Conservation (phyloP, 2,329 filamentous ascomycete genomes). For the Fusarium metavorans region DNA sequence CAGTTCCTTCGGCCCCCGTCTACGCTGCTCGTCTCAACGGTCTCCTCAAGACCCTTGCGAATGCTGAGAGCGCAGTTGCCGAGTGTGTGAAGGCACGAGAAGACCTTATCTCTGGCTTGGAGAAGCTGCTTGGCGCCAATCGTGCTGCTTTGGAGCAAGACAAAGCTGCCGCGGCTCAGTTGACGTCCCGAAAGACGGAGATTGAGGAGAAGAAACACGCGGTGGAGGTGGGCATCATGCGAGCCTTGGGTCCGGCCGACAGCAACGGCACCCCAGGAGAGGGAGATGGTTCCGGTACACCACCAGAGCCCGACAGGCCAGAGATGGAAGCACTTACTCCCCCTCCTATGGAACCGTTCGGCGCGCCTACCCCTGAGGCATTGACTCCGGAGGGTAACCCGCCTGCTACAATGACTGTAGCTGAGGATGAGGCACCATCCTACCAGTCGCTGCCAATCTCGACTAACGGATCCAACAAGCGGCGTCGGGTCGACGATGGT, state of each 20-base stretch:
- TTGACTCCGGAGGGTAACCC: constrained; percentile 31
- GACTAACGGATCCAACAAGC: constrained; percentile 67
- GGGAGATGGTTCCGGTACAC: constrained; percentile 58
- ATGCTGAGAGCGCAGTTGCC: constrained; percentile 87
- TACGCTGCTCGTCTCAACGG: constrained; percentile 91
- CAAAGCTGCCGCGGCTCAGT: constrained; percentile 71
- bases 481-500: constrained; percentile 64
- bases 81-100: constrained; percentile 89
- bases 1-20: constrained; percentile 84
- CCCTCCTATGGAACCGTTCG: constrained; percentile 56
- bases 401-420: constrained; percentile 45
- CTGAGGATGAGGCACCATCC: constrained; percentile 56
- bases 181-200: constrained; percentile 74
- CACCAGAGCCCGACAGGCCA: constrained; percentile 76
- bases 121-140: constrained; percentile 83
- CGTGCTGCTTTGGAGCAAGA: constrained; percentile 77
- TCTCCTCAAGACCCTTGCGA: constrained; percentile 88
- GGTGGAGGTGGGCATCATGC: constrained; percentile 92
- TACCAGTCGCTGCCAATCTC: constrained; percentile 64
- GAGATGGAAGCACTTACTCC: constrained; percentile 90
- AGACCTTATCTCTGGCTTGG: constrained; percentile 81
- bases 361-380: constrained; percentile 33
- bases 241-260: constrained; percentile 76
- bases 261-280: constrained; percentile 61
- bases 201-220: constrained; percentile 88